Conservation (phyloP, 208 protist genomes). For the Phytomonas serpens region DNA sequence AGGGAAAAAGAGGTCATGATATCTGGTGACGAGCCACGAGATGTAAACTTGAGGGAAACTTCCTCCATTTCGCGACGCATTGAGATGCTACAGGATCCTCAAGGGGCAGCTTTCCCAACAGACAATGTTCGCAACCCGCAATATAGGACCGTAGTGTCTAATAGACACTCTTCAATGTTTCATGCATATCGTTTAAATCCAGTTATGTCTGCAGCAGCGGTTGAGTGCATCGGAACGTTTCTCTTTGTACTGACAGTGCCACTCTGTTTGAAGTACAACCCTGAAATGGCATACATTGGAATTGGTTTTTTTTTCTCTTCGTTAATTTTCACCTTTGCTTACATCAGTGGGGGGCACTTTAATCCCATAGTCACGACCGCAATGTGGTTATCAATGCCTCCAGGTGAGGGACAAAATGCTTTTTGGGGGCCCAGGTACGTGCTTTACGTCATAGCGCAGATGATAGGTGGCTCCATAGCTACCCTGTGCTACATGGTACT, state of each 20-base stretch:
- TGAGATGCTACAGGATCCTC: neutral
- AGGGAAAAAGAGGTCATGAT: neutral
- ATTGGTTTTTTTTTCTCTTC: slow-evolving; percentile 75
- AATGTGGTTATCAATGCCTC: slow-evolving; percentile 54
- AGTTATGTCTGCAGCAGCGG: slow-evolving; percentile 58
- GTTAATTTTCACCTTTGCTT: slow-evolving; percentile 73
- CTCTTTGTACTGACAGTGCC: slow-evolving; percentile 70
- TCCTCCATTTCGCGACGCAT: neutral
- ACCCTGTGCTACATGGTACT: slow-evolving; percentile 60
- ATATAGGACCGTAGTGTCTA: neutral
- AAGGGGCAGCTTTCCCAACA: neutral
- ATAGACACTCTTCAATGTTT: slow-evolving; percentile 36
- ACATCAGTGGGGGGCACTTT: slow-evolving; percentile 75
- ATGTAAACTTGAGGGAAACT: neutral
- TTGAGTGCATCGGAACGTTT: slow-evolving; percentile 80
- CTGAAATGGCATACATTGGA: slow-evolving; percentile 61
- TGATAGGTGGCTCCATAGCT: slow-evolving; percentile 48
- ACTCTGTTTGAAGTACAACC: slow-evolving; percentile 39
- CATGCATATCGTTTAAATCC: slow-evolving; percentile 42
- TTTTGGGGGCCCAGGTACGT: slow-evolving; percentile 51
- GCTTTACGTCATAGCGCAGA: slow-evolving; percentile 68
- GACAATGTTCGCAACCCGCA: neutral
- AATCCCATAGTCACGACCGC: slow-evolving; percentile 78
- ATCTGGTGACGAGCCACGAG: neutral
- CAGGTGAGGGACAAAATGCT: slow-evolving; percentile 21